Base-by-base conservation (phyloP, 805 yeast genomes). In the Lipomyces kockii region DNA sequence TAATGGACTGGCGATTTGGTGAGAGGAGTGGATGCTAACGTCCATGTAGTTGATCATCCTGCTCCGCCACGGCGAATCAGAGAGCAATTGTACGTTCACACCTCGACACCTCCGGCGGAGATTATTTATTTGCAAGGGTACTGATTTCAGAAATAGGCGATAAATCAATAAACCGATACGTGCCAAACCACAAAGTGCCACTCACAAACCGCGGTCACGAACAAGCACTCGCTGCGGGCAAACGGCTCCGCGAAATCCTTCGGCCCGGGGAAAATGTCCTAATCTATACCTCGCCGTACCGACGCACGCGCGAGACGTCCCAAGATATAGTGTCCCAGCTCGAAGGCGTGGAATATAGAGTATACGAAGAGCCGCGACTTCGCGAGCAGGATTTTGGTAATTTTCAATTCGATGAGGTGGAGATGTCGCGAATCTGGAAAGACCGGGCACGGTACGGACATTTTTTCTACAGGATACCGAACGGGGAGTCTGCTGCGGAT, bases 371-470 rank as follows among this genome's bases (percentile, higher is more conserved):
- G 76, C 97, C 97, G 12, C 80, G 97, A 63, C 86, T 93, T 85
- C 83, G 98, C 70, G 98, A 93, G 76, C 98, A 93, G 78, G 98
- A 93, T 77, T 93, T 93, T 76, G 98, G 98, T 25, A 92, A 92
- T 76, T 92, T 92, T 78, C 98, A 92, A 79, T 86, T 89, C 64
- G 84, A 86, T 1, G 77, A 78, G 56, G 87, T 86, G 64, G 90
- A 86, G 71, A 92, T 92, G 97, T 89, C 88, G 72, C 81, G 83
- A 72, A 89, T 92, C 43, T 89, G 97, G 92, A 83, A 84, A 64
- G 97, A 91, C 73, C 80, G 98, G 58, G 93, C 97, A 0, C 86
- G 87, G 69, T 93, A 93, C 78, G 98, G 98, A 0, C 91, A 88
- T 77, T 89, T 89, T 75, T 93, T 93, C 78, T 93, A 90, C 77